Conservation (phyloP, 2,329 filamentous ascomycete species). For the Dothiorella sarmentorum region DNA sequence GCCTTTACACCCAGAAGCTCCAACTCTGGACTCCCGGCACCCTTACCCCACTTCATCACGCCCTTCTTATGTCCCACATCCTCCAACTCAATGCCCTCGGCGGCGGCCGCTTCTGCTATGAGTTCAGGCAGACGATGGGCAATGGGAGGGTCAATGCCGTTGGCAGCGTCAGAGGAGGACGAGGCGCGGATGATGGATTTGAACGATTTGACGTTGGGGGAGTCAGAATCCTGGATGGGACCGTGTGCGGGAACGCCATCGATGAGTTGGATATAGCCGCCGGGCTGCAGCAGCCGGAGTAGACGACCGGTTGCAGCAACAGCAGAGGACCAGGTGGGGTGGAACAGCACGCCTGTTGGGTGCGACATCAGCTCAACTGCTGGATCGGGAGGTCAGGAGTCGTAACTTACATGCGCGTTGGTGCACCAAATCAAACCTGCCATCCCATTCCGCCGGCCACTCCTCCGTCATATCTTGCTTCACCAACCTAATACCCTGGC, state of each 20-base stretch:
- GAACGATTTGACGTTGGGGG: not conserved
- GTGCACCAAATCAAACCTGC: not conserved
- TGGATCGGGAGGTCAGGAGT: not conserved
- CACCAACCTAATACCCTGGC: not conserved
- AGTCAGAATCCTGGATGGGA: not conserved
- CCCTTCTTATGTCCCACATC: not conserved
- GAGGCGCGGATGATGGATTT: not conserved
- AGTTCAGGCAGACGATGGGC: not conserved
- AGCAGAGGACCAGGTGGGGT: not conserved
- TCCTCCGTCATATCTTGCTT: not conserved
- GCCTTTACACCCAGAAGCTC: not conserved
- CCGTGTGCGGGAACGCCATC: not conserved
- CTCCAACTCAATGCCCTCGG: not conserved
- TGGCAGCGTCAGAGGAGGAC: not conserved
- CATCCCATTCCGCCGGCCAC: not conserved
- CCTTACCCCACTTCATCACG: not conserved
- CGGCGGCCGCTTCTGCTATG: not conserved
- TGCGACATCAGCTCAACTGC: not conserved
- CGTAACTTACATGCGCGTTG: not conserved
- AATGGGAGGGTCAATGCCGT: not conserved
- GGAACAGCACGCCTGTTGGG: not conserved
- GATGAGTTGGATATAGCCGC: not conserved
- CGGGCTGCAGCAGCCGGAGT: not conserved
- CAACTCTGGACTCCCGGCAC: not conserved
- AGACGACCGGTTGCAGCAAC: not conserved